Evolutionary conservation across 176 grass and related monocot genomes (phyloP).

Genomic region (Oryza meridionalis): DNA sequence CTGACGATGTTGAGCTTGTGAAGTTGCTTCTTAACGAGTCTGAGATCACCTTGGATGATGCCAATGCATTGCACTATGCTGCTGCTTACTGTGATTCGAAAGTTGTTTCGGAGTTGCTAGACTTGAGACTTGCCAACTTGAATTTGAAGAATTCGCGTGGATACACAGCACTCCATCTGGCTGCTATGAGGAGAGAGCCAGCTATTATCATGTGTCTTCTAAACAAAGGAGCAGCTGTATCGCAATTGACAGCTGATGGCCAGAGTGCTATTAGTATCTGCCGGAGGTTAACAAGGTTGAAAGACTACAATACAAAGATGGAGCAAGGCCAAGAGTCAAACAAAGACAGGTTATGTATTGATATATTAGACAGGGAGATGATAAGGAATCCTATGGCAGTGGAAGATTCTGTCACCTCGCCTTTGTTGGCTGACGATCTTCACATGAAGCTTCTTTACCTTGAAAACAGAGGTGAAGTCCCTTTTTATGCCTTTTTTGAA

Average conservation of each 20-base stretch:
- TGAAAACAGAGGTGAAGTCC: slow-evolving; percentile 89
- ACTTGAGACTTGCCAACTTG: slow-evolving; percentile 67
- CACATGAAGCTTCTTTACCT: slow-evolving; percentile 92
- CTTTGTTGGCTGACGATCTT: slow-evolving; percentile 89
- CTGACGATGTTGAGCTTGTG: slow-evolving; percentile 96
- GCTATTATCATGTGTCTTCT: slow-evolving; percentile 82
- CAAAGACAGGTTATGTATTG: slow-evolving; percentile 94
- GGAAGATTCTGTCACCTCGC: slow-evolving; percentile 92
- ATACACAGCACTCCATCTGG: slow-evolving; percentile 85
- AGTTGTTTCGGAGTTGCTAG: slow-evolving; percentile 81
- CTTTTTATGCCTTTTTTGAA: slow-evolving; percentile 12
- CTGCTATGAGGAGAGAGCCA: slow-evolving; percentile 96
- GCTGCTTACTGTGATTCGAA: slow-evolving; percentile 91
- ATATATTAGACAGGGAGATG: slow-evolving; percentile 93
- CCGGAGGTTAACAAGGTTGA: slow-evolving; percentile 75
- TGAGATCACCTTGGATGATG: slow-evolving; percentile 85
- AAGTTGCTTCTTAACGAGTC: slow-evolving; percentile 96
- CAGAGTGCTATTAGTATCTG: slow-evolving; percentile 75
- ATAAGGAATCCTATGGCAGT: slow-evolving; percentile 66
- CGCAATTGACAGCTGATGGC: slow-evolving; percentile 72
- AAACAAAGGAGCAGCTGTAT: slow-evolving; percentile 69
- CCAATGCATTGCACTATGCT: slow-evolving; percentile 89
- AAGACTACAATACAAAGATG: slow-evolving; percentile 77
- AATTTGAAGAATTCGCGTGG: slow-evolving; percentile 89
- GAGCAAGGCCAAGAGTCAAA: slow-evolving; percentile 87